A percentile compares a stretch with the other conserved stretches of the same genome.
phyloP scores from a whole-genome alignment of 139 green algal genomes.

The Haematococcus lacustris region DNA sequence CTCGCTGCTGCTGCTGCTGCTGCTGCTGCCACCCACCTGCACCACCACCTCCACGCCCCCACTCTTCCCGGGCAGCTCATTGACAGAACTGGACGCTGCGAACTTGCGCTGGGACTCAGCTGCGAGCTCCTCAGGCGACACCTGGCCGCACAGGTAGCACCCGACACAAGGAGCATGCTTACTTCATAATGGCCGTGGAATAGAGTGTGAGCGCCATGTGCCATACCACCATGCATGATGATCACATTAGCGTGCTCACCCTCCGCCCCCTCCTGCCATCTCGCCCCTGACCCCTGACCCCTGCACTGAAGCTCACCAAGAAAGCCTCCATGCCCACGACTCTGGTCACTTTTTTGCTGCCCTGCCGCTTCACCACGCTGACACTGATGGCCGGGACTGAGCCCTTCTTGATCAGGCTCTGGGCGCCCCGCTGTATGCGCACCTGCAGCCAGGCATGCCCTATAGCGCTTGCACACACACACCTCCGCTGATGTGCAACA shows the following conservation, averaged over 20 bases:
- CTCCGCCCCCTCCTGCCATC: too few relatives aligned
- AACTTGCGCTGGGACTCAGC: background rate
- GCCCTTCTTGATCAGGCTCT: slow-evolving; percentile 7
- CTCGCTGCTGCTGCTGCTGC: background rate
- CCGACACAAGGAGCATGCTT: too few relatives aligned
- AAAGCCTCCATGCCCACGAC: slow-evolving; percentile 34
- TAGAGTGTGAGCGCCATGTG: too few relatives aligned
- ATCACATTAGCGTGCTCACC: too few relatives aligned
- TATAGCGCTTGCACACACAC: slow-evolving; percentile 1
- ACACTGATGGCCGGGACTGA: slow-evolving; percentile 23
- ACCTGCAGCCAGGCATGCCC: slow-evolving; percentile 14
- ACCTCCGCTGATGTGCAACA: background rate
- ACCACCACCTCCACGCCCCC: background rate
- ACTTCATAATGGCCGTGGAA: too few relatives aligned
- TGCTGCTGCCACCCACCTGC: background rate
- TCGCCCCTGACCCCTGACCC: too few relatives aligned
- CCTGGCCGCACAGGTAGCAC: too few relatives aligned
- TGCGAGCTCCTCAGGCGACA: background rate
- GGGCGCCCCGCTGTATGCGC: slow-evolving; percentile 14
- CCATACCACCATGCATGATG: too few relatives aligned
- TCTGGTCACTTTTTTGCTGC: slow-evolving; percentile 46
- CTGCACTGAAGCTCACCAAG: too few relatives aligned
- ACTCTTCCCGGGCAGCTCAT: background rate
- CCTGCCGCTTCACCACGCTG: slow-evolving; percentile 38
- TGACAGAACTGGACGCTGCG: background rate